Evolutionary conservation across 495 filamentous ascomycete genomes (phyloP), one percentile per base, ranked within the genome.

Genomic region (Hypoxylon fragiforme): DNA sequence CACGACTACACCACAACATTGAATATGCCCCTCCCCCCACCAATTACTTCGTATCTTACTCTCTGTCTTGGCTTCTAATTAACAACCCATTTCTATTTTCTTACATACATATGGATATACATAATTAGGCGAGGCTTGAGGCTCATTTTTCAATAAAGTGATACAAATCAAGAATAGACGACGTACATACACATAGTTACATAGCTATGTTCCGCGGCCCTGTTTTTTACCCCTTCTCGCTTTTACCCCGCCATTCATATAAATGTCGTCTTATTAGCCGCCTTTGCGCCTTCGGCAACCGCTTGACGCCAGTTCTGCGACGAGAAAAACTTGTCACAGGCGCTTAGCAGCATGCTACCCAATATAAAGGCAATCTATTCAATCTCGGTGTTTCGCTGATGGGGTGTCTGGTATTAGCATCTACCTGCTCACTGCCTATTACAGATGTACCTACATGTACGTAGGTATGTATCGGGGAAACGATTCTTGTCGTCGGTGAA

Each of bases 221-320:
- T 41, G n/a, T n/a, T n/a, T n/a, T n/a, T n/a, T n/a, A n/a, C n/a
- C n/a, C n/a, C n/a, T n/a, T n/a, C n/a, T n/a, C n/a, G n/a, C 30
- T 52, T 9, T 44, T 56, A 62, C 58, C 58, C 58, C 58, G 58
- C 58, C 34, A 40, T 62, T 48, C 52, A 56, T 56, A 41, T 54
- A 32, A 50, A 43, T 36, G 36, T 50, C 42, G 30, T 44, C 41
- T 50, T 45, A 51, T 62, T 62, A 62, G 58, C 58, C 58, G 58
- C 58, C 57, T 54, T 51, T 19, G 51, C 54, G 46, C 51, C 42
- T 56, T 62, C 58, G 58, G 58, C 58, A 62, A 42, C 56, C 47
- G 46, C 46, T 55, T 56, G 30, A 51, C 32, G 32, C 28, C 51
- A n/a, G 18, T 32, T 28, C 36, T 30, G 38, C 30, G 24, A 40